These are phyloP conservation scores for Cicer judaicum DNA, from an alignment of 306 rosid genomes.

Conservation along the genomic window DNA sequence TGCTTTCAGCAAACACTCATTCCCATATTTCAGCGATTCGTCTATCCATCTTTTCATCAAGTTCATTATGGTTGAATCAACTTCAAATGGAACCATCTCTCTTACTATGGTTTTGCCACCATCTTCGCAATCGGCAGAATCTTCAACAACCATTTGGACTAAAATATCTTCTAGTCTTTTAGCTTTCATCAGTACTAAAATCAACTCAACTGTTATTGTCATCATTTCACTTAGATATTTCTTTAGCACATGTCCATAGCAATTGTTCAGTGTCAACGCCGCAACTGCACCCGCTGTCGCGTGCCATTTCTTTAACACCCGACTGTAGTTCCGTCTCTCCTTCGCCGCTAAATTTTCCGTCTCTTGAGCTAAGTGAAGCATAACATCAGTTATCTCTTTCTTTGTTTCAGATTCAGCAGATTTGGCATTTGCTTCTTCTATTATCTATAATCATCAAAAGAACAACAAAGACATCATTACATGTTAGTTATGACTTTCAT, in stretches of 20 bases:
- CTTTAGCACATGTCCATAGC: conserved; percentile 68
- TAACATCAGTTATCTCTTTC: conserved; percentile 50
- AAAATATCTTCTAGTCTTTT: conserved; percentile 72
- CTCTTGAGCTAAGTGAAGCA: conserved; percentile 70
- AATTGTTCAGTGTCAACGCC: conserved; percentile 69
- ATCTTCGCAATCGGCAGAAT: conserved; percentile 81
- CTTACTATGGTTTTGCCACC: conserved; percentile 85
- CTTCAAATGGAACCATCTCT: conserved; percentile 92
- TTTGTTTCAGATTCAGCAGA: conserved; percentile 39
- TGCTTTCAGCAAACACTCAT: conserved; percentile 55
- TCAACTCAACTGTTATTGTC: conserved; percentile 54
- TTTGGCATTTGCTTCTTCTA: conserved; percentile 52
- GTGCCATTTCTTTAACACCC: conserved; percentile 81
- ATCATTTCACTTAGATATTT: conserved; percentile 63
- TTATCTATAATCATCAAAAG: conserved; percentile 47
- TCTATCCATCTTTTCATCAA: conserved; percentile 72
- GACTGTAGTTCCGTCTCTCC: conserved; percentile 74
- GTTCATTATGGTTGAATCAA: conserved; percentile 60
- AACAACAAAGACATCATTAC: conserved; percentile 3
- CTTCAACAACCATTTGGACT: conserved; percentile 85
- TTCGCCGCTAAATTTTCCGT: conserved; percentile 73
- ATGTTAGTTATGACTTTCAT: neutral
- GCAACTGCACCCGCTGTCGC: conserved; percentile 74
- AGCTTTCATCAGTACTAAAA: conserved; percentile 66
- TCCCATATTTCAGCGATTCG: conserved; percentile 58